Evolutionary conservation across 805 yeast species (phyloP), one percentile per base, ranked within the genome.

Genomic region (Candida ulmi): DNA sequence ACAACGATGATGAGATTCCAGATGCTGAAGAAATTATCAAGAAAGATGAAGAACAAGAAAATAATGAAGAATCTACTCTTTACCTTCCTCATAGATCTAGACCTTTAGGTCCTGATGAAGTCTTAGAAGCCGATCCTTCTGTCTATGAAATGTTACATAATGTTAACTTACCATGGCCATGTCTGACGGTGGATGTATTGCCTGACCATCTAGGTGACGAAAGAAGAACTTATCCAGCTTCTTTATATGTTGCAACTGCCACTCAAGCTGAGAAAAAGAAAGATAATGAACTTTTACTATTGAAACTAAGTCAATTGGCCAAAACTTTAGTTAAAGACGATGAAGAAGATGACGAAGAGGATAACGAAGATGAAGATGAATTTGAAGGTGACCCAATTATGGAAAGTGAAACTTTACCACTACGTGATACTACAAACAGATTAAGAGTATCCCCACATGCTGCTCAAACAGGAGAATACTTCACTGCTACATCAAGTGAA

Each of bases 141-240:
- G 96, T 91, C 3, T 93, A 93, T 60, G 95, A 91, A 55, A 93
- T 93, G 98, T 68, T 93, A 42, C 99, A 93, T 62, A 86, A 85
- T 53, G 87, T 91, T 43, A 86, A 86, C 61, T 68, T 91, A 62
- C 95, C 95, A 53, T 93, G 98, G 98, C 98, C 99, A 11, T 88
- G 97, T 65, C 66, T 93, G 58, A 88, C 97, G 3, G 70, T 93
- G 44, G 98, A 91, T 57, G 67, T 93, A 17, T 65, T 93, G 38
- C 95, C 96, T 6, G 99, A 93, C 59, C 68, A 70, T 38, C 69
- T 86, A 43, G 99, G 99, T 11, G 69, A 75, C 37, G 97, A 88
- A 62, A 82, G 99, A 68, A 77, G 95, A 65, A 73, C 74, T 33
- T 93, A 79, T 55, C 99, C 99, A 4, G 95, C 95, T 31, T 73